These are phyloP conservation scores for Penicillium atrosanguineum DNA, from an alignment of 495 filamentous ascomycete genomes.

Conservation along the genomic window DNA sequence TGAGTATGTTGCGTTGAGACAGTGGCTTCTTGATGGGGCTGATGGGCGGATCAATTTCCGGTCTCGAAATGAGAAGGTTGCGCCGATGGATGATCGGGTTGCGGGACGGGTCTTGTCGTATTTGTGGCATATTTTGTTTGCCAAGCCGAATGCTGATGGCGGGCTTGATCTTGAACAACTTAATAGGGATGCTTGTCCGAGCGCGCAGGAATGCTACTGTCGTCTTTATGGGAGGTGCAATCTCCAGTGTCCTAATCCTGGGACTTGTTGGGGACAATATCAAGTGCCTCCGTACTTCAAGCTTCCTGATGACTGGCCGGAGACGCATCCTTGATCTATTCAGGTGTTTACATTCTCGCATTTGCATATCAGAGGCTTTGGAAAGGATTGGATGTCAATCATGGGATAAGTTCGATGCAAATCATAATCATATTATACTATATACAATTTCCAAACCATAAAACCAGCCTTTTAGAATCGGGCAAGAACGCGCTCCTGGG, in stretches of 20 bases:
- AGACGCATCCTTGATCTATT: conserved; percentile 23
- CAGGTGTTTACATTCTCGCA: not conserved
- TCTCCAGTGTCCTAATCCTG: conserved; percentile 28
- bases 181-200: conserved; percentile 37
- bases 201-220: conserved; percentile 44
- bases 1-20: conserved; percentile 42
- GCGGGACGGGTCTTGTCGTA: conserved; percentile 43
- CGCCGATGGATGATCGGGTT: conserved; percentile 36
- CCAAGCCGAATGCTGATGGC: conserved; percentile 20
- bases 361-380: not conserved
- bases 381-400: not conserved
- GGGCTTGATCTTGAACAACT: conserved; percentile 44
- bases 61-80: conserved; percentile 14
- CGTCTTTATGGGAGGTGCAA: conserved; percentile 41
- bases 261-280: conserved; percentile 38
- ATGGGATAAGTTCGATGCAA: conserved; percentile 1
- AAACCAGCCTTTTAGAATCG: conserved; percentile 44
- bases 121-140: conserved; percentile 44
- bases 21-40: conserved; percentile 42
- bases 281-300: conserved; percentile 31
- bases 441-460: conserved; percentile 14
- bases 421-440: conserved; percentile 18
- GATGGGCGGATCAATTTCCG: conserved; percentile 4
- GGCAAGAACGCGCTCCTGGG: conserved; percentile 65
- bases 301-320: conserved; percentile 36